These are phyloP conservation scores for Rhodomyrtus tomentosa DNA, from an alignment of 345 rosid species.

Conservation along the genomic window DNA sequence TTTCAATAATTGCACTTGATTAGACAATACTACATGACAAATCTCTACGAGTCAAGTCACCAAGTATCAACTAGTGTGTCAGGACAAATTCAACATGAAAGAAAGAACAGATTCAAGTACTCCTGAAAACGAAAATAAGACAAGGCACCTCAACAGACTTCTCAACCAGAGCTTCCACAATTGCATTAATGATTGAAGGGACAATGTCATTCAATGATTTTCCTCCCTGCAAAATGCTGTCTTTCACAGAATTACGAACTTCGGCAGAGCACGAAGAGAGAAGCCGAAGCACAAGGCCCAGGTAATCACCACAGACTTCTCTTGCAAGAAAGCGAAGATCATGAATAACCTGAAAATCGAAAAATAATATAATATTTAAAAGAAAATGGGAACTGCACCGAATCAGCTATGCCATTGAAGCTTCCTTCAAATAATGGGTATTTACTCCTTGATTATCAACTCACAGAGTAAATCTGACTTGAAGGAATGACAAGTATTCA, in stretches of 20 bases:
- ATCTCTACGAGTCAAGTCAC: not conserved
- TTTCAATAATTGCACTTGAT: not conserved
- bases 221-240: slow-evolving; percentile 68
- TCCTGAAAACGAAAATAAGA: not conserved
- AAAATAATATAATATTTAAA: slow-evolving; percentile 6
- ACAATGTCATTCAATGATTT: slow-evolving; percentile 40
- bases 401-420: not conserved
- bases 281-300: slow-evolving; percentile 41
- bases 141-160: slow-evolving; percentile 73
- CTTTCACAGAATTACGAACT: slow-evolving; percentile 53
- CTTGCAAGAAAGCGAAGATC: slow-evolving; percentile 54
- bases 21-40: not conserved
- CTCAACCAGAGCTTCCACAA: slow-evolving; percentile 61
- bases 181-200: slow-evolving; percentile 42
- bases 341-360: slow-evolving; percentile 71
- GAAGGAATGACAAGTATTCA: not conserved
- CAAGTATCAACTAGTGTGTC: not conserved
- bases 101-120: not conserved
- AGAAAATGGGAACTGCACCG: not conserved
- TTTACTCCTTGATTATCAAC: not conserved
- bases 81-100: not conserved
- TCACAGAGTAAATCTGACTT: not conserved
- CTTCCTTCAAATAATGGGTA: not conserved
- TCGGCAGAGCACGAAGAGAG: slow-evolving; percentile 68
- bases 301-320: slow-evolving; percentile 58